Percentiles rank a stretch among this genome's conserved stretches.
phyloP scores from a whole-genome alignment of 75 land plant species.

The Sequoiadendron giganteum region DNA sequence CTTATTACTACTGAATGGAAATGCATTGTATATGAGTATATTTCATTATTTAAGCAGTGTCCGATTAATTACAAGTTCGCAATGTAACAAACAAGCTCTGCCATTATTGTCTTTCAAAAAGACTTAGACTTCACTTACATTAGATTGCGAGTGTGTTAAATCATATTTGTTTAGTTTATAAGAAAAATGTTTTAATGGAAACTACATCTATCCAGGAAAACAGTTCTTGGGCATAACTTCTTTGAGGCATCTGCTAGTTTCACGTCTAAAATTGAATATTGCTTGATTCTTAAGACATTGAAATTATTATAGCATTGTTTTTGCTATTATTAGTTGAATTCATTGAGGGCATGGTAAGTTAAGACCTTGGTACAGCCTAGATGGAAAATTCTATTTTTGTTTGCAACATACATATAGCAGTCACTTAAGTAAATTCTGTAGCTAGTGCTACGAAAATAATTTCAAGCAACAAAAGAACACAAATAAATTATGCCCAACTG shows the following conservation, averaged over 20 bases:
- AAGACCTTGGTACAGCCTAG: too few relatives aligned
- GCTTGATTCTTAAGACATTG: not conserved
- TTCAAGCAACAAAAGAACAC: too few relatives aligned
- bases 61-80: not conserved
- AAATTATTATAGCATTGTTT: not conserved
- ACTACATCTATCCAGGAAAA: not conserved
- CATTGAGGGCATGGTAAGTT: too few relatives aligned
- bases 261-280: not conserved
- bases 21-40: not conserved
- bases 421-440: too few relatives aligned
- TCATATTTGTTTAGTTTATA: not conserved
- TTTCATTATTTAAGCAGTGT: not conserved
- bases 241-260: not conserved
- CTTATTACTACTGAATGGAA: not conserved
- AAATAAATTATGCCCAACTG: too few relatives aligned
- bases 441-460: too few relatives aligned
- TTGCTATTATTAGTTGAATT: not conserved
- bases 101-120: not conserved
- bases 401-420: too few relatives aligned
- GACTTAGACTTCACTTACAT: not conserved
- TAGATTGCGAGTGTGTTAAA: not conserved
- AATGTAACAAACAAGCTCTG: constrained; percentile 1
- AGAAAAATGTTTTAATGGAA: not conserved
- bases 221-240: not conserved
- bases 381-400: too few relatives aligned